Percentiles rank a stretch among this genome's conserved stretches.
These are phyloP conservation scores for Marchantia paleacea DNA, from an alignment of 225 moss, liverwort and hornwort genomes.

Conservation along the genomic window DNA sequence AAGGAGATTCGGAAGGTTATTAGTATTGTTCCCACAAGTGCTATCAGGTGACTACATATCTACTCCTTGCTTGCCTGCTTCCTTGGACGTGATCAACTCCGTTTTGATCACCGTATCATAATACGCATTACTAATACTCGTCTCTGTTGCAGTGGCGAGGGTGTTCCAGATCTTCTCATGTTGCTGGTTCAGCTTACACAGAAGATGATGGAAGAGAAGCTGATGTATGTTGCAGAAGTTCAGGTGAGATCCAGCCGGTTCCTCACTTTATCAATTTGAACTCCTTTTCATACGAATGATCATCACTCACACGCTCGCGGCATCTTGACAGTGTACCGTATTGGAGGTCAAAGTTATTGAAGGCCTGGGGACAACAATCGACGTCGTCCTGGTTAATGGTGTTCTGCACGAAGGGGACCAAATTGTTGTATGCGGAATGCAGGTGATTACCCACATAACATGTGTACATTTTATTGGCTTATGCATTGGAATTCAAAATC, in stretches of 20 bases:
- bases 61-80: neutral
- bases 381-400: conserved; percentile 97
- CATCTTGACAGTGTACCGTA: conserved; percentile 66
- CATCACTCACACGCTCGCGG: neutral
- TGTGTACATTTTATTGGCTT: too few relatives aligned
- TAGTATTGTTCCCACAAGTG: conserved; percentile 93
- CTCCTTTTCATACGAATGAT: neutral
- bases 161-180: conserved; percentile 97
- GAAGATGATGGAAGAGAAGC: conserved; percentile 99
- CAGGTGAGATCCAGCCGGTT: conserved; percentile 52
- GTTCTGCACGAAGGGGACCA: conserved; percentile 95
- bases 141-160: conserved; percentile 77
- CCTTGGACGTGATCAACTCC: neutral
- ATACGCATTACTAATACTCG: conserved; percentile 8
- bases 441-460: conserved; percentile 44
- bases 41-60: conserved; percentile 60
- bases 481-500: too few relatives aligned
- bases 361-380: conserved; percentile 96
- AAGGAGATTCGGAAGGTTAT: conserved; percentile 89
- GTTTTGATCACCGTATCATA: neutral
- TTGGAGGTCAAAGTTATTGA: conserved; percentile 97
- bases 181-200: conserved; percentile 92
- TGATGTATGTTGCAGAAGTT: conserved; percentile 96
- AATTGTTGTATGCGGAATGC: conserved; percentile 99
- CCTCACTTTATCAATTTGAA: neutral